Evolutionary conservation across 2,329 filamentous ascomycete genomes (phyloP).

Genomic region (Colletotrichum sojae): DNA sequence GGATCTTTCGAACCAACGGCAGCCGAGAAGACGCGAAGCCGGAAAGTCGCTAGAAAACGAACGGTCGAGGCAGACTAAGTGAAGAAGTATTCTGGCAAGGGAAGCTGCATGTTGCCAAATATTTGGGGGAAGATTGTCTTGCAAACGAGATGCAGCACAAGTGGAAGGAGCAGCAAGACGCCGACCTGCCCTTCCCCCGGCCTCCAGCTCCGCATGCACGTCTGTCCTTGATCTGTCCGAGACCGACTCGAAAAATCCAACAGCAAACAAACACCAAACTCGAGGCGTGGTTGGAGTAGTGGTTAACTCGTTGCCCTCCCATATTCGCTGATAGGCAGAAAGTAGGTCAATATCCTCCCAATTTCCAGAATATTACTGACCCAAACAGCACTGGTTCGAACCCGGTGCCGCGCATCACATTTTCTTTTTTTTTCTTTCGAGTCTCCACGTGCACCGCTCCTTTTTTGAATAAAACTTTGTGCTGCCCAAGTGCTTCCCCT

Average conservation of each 20-base stretch:
- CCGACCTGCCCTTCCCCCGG: neutral
- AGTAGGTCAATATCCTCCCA: constrained; percentile 27
- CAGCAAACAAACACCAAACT: constrained; percentile 3
- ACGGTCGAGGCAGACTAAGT: neutral
- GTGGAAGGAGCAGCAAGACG: neutral
- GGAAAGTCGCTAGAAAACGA: constrained; percentile 4
- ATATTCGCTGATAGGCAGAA: constrained; percentile 22
- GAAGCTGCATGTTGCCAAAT: neutral
- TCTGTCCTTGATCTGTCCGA: neutral
- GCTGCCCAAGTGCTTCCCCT: neutral
- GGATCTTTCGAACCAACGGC: neutral
- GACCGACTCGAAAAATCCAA: neutral
- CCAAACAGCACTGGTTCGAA: constrained; percentile 35
- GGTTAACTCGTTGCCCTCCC: constrained; percentile 41
- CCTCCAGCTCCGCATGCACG: neutral
- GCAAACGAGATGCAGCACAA: neutral
- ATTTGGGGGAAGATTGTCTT: neutral
- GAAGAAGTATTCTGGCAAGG: neutral
- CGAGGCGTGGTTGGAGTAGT: constrained; percentile 36
- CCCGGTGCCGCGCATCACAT: constrained; percentile 33
- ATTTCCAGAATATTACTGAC: constrained; percentile 5
- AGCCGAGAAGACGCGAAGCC: neutral
- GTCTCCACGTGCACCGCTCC: neutral
- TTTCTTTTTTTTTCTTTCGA: neutral
- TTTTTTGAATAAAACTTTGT: neutral